A percentile compares a stretch with the other conserved stretches of the same genome.
These are phyloP conservation scores for Pseudozyma hubeiensis DNA, from an alignment of 1,284 basidiomycete genomes.

Conservation along the genomic window DNA sequence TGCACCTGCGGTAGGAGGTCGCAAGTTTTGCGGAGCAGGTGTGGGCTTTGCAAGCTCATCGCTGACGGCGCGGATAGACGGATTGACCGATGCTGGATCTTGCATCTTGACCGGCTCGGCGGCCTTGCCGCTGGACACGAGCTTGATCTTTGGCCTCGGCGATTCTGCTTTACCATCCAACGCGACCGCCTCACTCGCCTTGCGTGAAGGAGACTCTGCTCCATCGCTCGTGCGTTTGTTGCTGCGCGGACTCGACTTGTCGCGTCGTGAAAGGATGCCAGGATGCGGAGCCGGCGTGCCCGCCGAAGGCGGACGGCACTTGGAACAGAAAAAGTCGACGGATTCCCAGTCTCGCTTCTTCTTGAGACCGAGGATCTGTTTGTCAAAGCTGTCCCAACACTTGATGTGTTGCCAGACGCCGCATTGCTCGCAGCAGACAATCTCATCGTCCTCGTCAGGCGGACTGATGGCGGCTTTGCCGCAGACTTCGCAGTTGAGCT, in stretches of 20 bases:
- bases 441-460: constrained; percentile 76
- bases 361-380: constrained; percentile 27
- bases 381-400: constrained; percentile 67
- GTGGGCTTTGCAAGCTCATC: constrained; percentile 15
- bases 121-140: constrained; percentile 14
- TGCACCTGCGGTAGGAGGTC: constrained; percentile 17
- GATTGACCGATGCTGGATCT: background rate
- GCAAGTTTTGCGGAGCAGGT: constrained; percentile 27
- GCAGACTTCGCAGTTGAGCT: constrained; percentile 85
- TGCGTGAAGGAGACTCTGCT: constrained; percentile 23
- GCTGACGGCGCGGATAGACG: background rate
- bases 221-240: constrained; percentile 24
- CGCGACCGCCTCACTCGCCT: constrained; percentile 5
- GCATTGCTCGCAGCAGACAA: constrained; percentile 83
- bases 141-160: constrained; percentile 36
- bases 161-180: constrained; percentile 16
- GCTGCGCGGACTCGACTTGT: constrained; percentile 34
- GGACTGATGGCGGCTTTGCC: constrained; percentile 76
- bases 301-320: constrained; percentile 46
- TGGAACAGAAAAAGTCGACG: constrained; percentile 58
- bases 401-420: constrained; percentile 75
- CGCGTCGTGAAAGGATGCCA: constrained; percentile 24
- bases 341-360: constrained; percentile 58
- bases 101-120: constrained; percentile 5
- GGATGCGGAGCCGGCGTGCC: constrained; percentile 37